These are phyloP conservation scores for Globisporangium rhizosaccharum DNA, from an alignment of 352 stramenopile species.

Conservation along the genomic window DNA sequence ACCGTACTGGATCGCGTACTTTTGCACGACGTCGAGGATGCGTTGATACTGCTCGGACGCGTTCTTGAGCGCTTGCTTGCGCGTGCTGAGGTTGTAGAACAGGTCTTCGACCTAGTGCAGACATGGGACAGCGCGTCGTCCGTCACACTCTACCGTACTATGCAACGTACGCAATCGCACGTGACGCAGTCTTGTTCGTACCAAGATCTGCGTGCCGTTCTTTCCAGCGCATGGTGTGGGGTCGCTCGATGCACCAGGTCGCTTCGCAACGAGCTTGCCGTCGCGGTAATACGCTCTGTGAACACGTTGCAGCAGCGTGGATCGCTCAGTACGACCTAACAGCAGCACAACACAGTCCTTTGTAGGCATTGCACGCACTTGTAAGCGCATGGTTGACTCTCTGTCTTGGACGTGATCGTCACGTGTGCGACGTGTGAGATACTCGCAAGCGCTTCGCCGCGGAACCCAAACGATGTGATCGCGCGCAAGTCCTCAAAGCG, in stretches of 20 bases:
- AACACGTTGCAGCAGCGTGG: neutral
- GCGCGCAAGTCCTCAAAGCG: conserved; percentile 93
- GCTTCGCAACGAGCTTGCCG: conserved; percentile 79
- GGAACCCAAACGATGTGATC: conserved; percentile 97
- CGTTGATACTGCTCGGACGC: conserved; percentile 91
- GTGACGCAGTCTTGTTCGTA: conserved; percentile 10
- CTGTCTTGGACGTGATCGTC: conserved; percentile 85
- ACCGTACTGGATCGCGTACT: conserved; percentile 94
- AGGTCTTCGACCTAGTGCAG: conserved; percentile 89
- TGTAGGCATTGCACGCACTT: conserved; percentile 45
- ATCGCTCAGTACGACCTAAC: neutral
- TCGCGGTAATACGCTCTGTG: conserved; percentile 90
- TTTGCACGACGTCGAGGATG: conserved; percentile 94
- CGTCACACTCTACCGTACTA: no score
- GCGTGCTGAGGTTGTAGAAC: conserved; percentile 97
- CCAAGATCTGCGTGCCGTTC: conserved; percentile 75
- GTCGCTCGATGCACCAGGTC: conserved; percentile 53
- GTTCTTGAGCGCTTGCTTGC: conserved; percentile 91
- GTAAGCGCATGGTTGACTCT: conserved; percentile 71
- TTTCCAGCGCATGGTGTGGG: conserved; percentile 73
- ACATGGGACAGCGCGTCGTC: neutral
- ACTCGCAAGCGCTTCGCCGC: conserved; percentile 97
- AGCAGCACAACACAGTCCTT: neutral
- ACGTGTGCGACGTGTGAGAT: conserved; percentile 95
- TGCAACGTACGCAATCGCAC: neutral